Evolutionary conservation across 177 flowering plant genomes (phyloP).

Genomic region (Vitis hybrid): DNA sequence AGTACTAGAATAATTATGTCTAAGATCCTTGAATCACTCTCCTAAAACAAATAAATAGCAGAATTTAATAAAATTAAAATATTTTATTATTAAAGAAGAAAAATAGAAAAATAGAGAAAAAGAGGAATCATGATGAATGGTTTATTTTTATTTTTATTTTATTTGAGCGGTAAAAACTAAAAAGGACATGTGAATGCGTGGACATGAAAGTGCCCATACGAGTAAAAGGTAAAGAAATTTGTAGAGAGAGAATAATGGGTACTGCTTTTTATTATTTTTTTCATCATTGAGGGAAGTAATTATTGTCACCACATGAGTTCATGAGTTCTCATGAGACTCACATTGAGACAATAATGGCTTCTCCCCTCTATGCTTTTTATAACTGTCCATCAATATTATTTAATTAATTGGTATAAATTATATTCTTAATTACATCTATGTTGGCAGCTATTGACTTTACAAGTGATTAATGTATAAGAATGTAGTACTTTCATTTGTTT

Average conservation of each 20-base stretch:
- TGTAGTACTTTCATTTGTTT: too few relatives aligned
- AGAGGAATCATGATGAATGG: constrained; percentile 3
- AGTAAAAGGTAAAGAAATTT: constrained; percentile 4
- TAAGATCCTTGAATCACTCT: too few relatives aligned
- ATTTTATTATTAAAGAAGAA: too few relatives aligned
- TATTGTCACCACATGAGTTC: constrained; percentile 44
- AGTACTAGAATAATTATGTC: too few relatives aligned
- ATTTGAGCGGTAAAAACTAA: constrained; percentile 15
- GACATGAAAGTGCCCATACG: constrained; percentile 6
- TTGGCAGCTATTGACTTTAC: too few relatives aligned
- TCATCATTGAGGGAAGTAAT: constrained; percentile 32
- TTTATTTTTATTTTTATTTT: constrained; percentile 5
- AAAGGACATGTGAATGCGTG: constrained; percentile 25
- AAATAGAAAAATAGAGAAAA: too few relatives aligned
- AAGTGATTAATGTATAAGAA: too few relatives aligned
- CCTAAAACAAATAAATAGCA: too few relatives aligned
- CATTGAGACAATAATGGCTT: constrained; percentile 32
- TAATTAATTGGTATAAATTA: too few relatives aligned
- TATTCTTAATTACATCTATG: too few relatives aligned
- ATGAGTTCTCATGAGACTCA: constrained; percentile 32
- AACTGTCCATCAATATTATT: too few relatives aligned
- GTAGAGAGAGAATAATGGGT: not conserved
- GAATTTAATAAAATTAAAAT: too few relatives aligned
- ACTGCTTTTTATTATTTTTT: constrained; percentile 2
- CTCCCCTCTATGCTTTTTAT: not conserved